phyloP scores from a whole-genome alignment of 2,329 filamentous ascomycete species.

The Ophiocordyceps australis region DNA sequence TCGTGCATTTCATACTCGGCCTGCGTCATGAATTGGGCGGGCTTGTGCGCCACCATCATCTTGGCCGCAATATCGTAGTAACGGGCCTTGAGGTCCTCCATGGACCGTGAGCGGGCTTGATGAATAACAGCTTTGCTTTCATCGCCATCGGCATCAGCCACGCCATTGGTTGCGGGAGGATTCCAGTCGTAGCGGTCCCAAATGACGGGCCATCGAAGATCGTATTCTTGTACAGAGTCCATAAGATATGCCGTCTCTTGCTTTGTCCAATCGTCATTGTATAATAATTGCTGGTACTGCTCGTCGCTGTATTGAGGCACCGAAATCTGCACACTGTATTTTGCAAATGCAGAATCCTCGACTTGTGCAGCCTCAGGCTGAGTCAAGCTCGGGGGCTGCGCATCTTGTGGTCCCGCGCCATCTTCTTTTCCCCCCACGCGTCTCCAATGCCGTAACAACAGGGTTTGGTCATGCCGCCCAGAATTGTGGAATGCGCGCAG shows the following conservation, averaged over 20 bases:
- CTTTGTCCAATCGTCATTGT: conserved; percentile 66
- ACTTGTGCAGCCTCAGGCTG: conserved; percentile 7
- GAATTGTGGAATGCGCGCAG: conserved; percentile 57
- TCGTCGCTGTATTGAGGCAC: conserved; percentile 73
- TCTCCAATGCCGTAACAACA: conserved; percentile 69
- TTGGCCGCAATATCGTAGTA: conserved; percentile 78
- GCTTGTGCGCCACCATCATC: conserved; percentile 65
- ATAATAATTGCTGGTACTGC: conserved; percentile 62
- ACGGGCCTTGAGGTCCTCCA: conserved; percentile 82
- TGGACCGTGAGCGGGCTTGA: conserved; percentile 38
- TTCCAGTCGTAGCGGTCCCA: conserved; percentile 80
- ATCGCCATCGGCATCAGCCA: conserved; percentile 24
- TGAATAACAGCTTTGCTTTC: conserved; percentile 35
- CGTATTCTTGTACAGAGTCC: conserved; percentile 54
- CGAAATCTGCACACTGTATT: conserved; percentile 70
- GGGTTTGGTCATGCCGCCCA: conserved; percentile 46
- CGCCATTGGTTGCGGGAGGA: conserved; percentile 23
- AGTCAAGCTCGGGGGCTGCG: conserved; percentile 16
- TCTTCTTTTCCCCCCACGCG: conserved; percentile 31
- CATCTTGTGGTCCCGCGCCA: conserved; percentile 9
- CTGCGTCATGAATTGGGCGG: conserved; percentile 71
- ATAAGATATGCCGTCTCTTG: conserved; percentile 91
- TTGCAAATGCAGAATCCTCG: conserved; percentile 55
- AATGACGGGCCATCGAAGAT: conserved; percentile 80
- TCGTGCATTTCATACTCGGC: conserved; percentile 72